A percentile compares a stretch with the other conserved stretches of the same genome.
phyloP scores from a whole-genome alignment of 345 rosid genomes.

The Corymbia maculata region DNA sequence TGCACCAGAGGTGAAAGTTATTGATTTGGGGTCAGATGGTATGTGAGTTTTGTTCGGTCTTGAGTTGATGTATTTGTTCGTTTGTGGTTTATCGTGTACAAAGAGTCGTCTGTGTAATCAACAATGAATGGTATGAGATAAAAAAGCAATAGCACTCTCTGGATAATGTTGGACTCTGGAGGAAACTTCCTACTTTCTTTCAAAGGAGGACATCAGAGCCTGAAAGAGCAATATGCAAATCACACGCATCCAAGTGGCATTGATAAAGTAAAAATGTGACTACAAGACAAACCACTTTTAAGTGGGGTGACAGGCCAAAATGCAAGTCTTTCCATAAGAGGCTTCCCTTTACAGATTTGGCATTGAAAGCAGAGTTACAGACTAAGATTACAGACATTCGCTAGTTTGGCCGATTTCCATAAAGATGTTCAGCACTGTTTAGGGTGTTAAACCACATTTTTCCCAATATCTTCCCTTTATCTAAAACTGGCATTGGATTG shows the following conservation, averaged over 20 bases:
- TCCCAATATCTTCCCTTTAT: background rate
- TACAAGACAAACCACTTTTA: background rate
- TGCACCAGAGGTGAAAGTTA: background rate
- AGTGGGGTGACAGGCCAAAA: background rate
- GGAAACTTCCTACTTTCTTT: background rate
- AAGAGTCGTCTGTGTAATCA: background rate
- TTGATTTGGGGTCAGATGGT: background rate
- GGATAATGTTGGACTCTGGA: background rate
- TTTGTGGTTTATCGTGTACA: background rate
- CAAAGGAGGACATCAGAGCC: background rate
- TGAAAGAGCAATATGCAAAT: background rate
- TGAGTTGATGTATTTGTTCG: background rate
- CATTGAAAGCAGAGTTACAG: background rate
- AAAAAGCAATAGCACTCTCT: background rate
- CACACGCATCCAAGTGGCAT: background rate
- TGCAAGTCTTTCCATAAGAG: background rate
- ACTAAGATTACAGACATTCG: background rate
- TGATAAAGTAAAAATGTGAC: background rate
- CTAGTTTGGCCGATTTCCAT: background rate
- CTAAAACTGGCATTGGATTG: background rate
- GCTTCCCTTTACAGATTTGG: background rate
- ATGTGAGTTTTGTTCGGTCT: background rate
- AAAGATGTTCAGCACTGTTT: background rate
- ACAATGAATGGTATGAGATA: rapidly evolving
- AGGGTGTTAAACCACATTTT: background rate